A percentile compares a stretch with the other conserved stretches of the same genome.
phyloP scores from a whole-genome alignment of 257 asterid species.

The Leptodermis oblonga region DNA sequence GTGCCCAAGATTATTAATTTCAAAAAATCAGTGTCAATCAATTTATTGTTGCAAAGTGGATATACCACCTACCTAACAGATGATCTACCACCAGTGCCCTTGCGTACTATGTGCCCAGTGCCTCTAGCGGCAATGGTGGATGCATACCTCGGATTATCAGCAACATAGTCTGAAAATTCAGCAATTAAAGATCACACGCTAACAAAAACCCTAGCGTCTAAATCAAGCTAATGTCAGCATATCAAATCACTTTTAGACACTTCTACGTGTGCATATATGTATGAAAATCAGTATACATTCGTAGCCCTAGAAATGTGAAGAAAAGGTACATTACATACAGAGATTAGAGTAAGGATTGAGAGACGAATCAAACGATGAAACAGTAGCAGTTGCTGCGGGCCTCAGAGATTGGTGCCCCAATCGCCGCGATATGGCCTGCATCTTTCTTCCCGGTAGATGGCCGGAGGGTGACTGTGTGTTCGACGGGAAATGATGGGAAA shows the following conservation, averaged over 20 bases:
- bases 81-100: constrained; percentile 99
- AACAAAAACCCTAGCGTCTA: background rate
- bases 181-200: constrained; percentile 6
- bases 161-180: constrained; percentile 55
- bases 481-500: background rate
- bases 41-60: background rate
- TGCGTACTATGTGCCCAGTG: constrained; percentile 78
- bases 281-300: background rate
- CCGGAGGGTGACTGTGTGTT: background rate
- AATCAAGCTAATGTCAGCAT: background rate
- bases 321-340: constrained; percentile 33
- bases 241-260: background rate
- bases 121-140: constrained; percentile 72
- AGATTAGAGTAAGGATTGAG: constrained; percentile 38
- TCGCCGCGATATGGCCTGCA: constrained; percentile 63
- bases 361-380: constrained; percentile 45
- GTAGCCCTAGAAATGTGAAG: constrained; percentile 25
- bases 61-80: constrained; percentile 79
- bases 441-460: constrained; percentile 32
- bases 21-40: background rate
- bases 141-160: constrained; percentile 50
- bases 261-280: background rate
- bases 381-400: constrained; percentile 26
- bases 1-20: background rate
- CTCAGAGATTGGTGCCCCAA: constrained; percentile 39